Evolutionary conservation across 495 filamentous ascomycete genomes (phyloP).

Genomic region (Talaromyces nanjingensis): DNA sequence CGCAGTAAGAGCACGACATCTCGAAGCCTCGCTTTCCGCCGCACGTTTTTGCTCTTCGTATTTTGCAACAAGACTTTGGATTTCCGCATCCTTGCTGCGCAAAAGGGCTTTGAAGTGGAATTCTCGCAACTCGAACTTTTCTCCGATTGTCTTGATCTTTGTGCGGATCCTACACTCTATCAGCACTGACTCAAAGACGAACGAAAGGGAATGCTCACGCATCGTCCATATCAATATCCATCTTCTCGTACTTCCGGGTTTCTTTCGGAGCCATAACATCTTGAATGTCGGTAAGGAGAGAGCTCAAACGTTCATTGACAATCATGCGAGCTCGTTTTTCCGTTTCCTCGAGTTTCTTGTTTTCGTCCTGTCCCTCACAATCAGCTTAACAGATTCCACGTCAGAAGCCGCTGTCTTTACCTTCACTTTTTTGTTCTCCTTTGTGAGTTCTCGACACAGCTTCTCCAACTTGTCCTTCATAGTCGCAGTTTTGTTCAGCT

Average conservation of each 20-base stretch:
- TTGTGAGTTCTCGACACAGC: conserved; percentile 81
- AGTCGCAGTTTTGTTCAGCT: conserved; percentile 77
- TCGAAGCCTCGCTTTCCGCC: conserved; percentile 69
- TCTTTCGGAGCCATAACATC: conserved; percentile 73
- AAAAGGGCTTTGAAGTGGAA: conserved; percentile 83
- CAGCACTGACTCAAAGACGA: background rate
- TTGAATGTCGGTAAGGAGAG: conserved; percentile 69
- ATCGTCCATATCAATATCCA: conserved; percentile 79
- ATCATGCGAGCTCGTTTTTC: conserved; percentile 75
- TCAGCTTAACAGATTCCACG: conserved; percentile 22
- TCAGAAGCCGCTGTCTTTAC: conserved; percentile 35
- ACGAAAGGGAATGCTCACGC: conserved; percentile 50
- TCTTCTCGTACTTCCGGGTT: conserved; percentile 62
- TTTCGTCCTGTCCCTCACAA: conserved; percentile 63
- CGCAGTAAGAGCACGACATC: conserved; percentile 74
- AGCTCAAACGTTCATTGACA: conserved; percentile 76
- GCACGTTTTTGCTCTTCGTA: conserved; percentile 83
- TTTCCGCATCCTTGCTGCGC: conserved; percentile 92
- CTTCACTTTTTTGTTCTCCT: conserved; percentile 97
- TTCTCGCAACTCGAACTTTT: conserved; percentile 93
- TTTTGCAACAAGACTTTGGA: conserved; percentile 79
- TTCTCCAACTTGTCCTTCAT: conserved; percentile 96
- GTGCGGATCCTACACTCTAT: conserved; percentile 60
- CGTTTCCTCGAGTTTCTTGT: conserved; percentile 75
- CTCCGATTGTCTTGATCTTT: conserved; percentile 87